phyloP scores from a whole-genome alignment of 352 stramenopile species.

The Globisporangium perplexum region DNA sequence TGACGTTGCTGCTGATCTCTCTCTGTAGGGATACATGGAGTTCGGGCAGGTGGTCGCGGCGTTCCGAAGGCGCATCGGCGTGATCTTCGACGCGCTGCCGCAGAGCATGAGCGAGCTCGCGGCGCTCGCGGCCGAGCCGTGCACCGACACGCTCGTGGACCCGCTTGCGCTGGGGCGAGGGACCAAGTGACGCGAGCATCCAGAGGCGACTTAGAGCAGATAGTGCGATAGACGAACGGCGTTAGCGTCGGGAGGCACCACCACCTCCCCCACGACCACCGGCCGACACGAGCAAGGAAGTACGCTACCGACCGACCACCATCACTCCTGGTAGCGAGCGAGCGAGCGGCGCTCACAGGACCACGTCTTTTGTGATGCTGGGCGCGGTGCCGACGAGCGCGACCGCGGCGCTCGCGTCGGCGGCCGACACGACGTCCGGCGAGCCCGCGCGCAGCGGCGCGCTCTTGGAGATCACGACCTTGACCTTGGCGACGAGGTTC shows the following conservation, averaged over 20 bases:
- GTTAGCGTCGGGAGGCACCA: not conserved
- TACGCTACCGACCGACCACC: too few relatives aligned
- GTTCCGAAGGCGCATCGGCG: conserved; percentile 55
- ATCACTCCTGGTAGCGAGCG: too few relatives aligned
- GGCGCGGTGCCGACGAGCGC: not conserved
- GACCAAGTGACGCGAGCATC: conserved; percentile 4
- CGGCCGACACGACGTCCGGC: conserved; percentile 1
- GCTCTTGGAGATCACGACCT: not conserved
- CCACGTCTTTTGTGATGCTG: not conserved
- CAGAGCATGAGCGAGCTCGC: conserved; percentile 55
- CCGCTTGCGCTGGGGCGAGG: conserved; percentile 7
- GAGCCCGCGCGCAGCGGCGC: not conserved
- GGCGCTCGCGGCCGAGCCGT: conserved; percentile 59
- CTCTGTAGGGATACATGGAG: conserved; percentile 80
- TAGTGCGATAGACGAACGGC: conserved; percentile 1
- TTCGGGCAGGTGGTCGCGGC: conserved; percentile 76
- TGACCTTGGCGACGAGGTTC: conserved; percentile 8
- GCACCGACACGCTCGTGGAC: conserved; percentile 43
- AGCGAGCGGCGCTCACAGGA: conserved; percentile 1
- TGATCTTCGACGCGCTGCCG: conserved; percentile 71
- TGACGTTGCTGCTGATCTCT: not conserved
- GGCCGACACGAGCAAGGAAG: not conserved
- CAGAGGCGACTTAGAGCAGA: not conserved
- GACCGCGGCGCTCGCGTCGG: not conserved
- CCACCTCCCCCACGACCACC: not conserved